A percentile compares a stretch with the other conserved stretches of the same genome.
Evolutionary conservation across 768 basidiomycete species (phyloP).

Genomic region (Butyriboletus loyo): DNA sequence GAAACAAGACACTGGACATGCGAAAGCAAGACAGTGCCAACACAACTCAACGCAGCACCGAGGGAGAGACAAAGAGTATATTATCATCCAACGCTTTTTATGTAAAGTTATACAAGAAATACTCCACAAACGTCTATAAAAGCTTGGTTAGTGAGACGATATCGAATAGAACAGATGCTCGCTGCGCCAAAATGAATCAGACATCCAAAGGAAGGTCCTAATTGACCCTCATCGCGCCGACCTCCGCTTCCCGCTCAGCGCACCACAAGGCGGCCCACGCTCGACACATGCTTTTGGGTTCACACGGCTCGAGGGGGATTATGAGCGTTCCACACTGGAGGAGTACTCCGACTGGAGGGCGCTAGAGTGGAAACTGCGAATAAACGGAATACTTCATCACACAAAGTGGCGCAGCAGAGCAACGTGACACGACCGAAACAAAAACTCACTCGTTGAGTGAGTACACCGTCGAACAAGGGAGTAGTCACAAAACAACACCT

Average conservation of each 20-base stretch:
- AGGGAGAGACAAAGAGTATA: background rate
- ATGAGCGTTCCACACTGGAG: constrained; percentile 66
- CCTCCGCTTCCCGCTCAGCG: constrained; percentile 75
- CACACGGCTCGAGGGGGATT: constrained; percentile 64
- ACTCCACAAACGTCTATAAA: background rate
- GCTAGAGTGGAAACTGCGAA: constrained; percentile 88
- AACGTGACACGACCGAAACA: constrained; percentile 2
- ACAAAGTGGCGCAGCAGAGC: constrained; percentile 20
- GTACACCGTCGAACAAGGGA: background rate
- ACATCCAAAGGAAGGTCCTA: constrained; percentile 89
- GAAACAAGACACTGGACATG: background rate
- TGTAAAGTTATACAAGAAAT: background rate
- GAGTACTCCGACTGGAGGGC: constrained; percentile 69
- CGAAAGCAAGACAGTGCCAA: background rate
- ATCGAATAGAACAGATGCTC: background rate
- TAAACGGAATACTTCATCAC: constrained; percentile 65
- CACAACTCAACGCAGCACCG: background rate
- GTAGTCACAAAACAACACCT: background rate
- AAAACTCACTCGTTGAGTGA: constrained; percentile 22
- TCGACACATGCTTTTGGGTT: constrained; percentile 64
- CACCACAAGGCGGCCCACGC: constrained; percentile 66
- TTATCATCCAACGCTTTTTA: constrained; percentile 1
- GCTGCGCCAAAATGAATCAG: constrained; percentile 49
- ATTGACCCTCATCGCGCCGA: constrained; percentile 63
- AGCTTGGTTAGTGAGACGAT: constrained; percentile 1